These are phyloP conservation scores for Zoysia japonica DNA, from an alignment of 176 grass and related monocot species.

Conservation along the genomic window DNA sequence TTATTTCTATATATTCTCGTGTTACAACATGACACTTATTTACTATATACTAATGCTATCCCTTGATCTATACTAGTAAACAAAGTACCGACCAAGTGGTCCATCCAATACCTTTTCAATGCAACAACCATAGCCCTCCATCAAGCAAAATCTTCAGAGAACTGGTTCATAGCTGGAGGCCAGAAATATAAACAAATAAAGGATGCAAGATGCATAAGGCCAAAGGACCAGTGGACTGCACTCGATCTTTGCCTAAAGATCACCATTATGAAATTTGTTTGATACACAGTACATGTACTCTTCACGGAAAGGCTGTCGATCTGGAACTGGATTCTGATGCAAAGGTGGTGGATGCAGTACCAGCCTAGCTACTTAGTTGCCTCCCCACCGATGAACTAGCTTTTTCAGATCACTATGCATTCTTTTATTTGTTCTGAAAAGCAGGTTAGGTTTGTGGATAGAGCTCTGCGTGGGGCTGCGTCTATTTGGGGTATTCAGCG, in stretches of 20 bases:
- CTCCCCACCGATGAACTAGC: constrained; percentile 28
- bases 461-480: neutral
- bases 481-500: constrained; percentile 16
- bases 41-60: neutral
- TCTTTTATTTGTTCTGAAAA: neutral
- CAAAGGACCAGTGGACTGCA: constrained; percentile 6
- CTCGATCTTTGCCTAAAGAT: constrained; percentile 3
- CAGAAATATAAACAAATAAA: neutral
- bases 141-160: constrained; percentile 15
- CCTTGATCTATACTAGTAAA: neutral
- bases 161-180: constrained; percentile 1
- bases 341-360: constrained; percentile 17
- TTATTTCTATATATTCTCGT: neutral
- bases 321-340: constrained; percentile 41
- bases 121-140: neutral
- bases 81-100: constrained; percentile 1
- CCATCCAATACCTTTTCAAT: constrained; percentile 24
- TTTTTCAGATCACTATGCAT: constrained; percentile 13
- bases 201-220: constrained; percentile 14
- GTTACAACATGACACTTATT: neutral
- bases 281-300: constrained; percentile 28
- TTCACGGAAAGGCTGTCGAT: constrained; percentile 18
- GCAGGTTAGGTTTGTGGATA: constrained; percentile 43
- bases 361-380: constrained; percentile 16
- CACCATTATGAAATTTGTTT: constrained; percentile 21